A percentile compares a stretch with the other conserved stretches of the same genome.
phyloP scores from a whole-genome alignment of 2,329 filamentous ascomycete genomes.

The Sphaerulina vaccinii region DNA sequence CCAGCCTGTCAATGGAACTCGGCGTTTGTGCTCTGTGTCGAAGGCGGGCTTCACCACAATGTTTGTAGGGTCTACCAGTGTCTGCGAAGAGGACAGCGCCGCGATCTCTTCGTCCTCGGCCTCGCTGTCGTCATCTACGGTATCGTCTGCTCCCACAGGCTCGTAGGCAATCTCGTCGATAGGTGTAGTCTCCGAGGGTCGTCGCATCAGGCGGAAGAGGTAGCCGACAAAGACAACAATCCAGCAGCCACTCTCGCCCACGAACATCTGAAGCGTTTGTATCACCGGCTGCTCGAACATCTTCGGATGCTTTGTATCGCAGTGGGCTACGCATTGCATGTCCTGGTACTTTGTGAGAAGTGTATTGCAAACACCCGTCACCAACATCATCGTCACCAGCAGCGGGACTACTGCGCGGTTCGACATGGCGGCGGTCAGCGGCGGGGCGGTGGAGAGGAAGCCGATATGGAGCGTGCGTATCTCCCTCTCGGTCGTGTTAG shows the following conservation, averaged over 20 bases:
- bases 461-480: too few relatives aligned
- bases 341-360: constrained; percentile 98
- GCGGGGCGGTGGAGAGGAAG: neutral
- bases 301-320: constrained; percentile 66
- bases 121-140: constrained; percentile 38
- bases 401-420: constrained; percentile 69
- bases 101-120: constrained; percentile 41
- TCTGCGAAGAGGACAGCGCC: constrained; percentile 40
- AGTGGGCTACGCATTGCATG: constrained; percentile 94
- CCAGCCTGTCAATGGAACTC: constrained; percentile 63
- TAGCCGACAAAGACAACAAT: constrained; percentile 73
- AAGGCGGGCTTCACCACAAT: constrained; percentile 53
- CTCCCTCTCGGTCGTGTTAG: too few relatives aligned
- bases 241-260: constrained; percentile 96
- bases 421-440: constrained; percentile 53
- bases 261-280: constrained; percentile 96
- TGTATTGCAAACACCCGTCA: constrained; percentile 95
- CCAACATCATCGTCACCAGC: constrained; percentile 91
- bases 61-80: constrained; percentile 40
- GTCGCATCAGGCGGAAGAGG: constrained; percentile 54
- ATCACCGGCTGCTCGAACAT: constrained; percentile 93
- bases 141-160: constrained; percentile 29
- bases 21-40: constrained; percentile 44
- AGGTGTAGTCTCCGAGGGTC: constrained; percentile 25
- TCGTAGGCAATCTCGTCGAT: constrained; percentile 31